Conservation (phyloP, 2,329 filamentous ascomycete species). For the Stemphylium beticola region DNA sequence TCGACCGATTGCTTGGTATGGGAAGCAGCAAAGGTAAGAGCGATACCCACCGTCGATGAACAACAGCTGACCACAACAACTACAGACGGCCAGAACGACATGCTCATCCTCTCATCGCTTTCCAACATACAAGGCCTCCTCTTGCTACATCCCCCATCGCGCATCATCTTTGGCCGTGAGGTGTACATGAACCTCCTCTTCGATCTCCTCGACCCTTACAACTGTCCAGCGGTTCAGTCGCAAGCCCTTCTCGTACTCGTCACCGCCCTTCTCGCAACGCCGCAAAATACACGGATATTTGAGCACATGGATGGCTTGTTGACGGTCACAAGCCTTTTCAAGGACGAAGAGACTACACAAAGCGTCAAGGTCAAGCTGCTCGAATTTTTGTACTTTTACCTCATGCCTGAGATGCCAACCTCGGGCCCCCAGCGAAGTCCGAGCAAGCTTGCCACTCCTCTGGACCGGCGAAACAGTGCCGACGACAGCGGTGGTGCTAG, state of each 20-base stretch:
- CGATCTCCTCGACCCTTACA: slow-evolving; percentile 87
- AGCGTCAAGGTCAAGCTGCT: slow-evolving; percentile 96
- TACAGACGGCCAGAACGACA: slow-evolving; percentile 78
- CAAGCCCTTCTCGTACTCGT: slow-evolving; percentile 89
- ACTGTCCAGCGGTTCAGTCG: slow-evolving; percentile 90
- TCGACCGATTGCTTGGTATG: slow-evolving; percentile 85
- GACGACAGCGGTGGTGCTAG: slow-evolving; percentile 36
- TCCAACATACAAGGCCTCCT: slow-evolving; percentile 88
- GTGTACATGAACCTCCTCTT: slow-evolving; percentile 96
- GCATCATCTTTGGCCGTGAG: slow-evolving; percentile 84
- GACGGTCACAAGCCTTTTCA: slow-evolving; percentile 91
- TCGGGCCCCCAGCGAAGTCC: slow-evolving; percentile 48
- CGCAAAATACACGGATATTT: slow-evolving; percentile 88
- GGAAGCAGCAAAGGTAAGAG: slow-evolving; percentile 58
- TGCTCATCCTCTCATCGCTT: slow-evolving; percentile 85
- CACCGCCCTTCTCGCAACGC: slow-evolving; percentile 83
- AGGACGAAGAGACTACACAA: slow-evolving; percentile 80
- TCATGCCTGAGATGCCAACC: slow-evolving; percentile 83
- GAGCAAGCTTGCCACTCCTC: slow-evolving; percentile 40
- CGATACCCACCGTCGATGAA: not conserved
- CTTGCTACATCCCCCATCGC: slow-evolving; percentile 87
- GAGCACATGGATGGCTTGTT: slow-evolving; percentile 90
- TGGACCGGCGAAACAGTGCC: slow-evolving; percentile 42
- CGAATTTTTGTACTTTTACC: slow-evolving; percentile 97
- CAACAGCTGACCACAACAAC: not conserved